phyloP scores from a whole-genome alignment of 257 asterid species.

The Leptodermis oblonga region DNA sequence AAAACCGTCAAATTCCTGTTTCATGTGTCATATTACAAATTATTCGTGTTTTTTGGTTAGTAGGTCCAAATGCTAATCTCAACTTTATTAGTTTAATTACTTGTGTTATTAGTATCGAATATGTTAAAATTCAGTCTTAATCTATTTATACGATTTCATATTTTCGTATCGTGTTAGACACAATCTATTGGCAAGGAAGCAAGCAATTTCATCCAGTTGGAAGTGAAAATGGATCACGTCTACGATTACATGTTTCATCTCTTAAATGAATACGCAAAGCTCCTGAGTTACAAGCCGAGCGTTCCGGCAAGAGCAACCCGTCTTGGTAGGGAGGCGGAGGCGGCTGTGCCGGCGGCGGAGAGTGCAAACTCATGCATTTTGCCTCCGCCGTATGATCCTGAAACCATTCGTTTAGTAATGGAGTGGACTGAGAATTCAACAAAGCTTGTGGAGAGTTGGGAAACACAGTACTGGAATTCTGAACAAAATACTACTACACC shows the following conservation, averaged over 20 bases:
- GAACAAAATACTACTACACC: neutral
- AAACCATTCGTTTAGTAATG: neutral
- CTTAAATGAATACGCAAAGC: no score
- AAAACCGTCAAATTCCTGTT: no score
- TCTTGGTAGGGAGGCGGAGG: neutral
- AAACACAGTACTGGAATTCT: neutral
- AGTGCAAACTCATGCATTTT: no score
- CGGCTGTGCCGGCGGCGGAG: neutral
- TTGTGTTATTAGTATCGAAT: no score
- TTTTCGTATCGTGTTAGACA: no score
- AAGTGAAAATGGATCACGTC: conserved; percentile 55
- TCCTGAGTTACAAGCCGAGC: neutral
- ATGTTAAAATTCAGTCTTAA: no score
- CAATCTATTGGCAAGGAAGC: conserved; percentile 58
- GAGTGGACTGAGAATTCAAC: neutral
- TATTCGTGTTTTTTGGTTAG: no score
- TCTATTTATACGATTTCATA: no score
- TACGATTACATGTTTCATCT: conserved; percentile 51
- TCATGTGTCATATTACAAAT: no score
- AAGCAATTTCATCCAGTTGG: conserved; percentile 49
- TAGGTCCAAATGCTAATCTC: no score
- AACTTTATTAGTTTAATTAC: no score
- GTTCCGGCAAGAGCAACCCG: neutral
- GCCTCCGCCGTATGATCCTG: neutral
- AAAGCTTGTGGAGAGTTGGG: neutral